Base-by-base conservation (phyloP, 2,329 filamentous ascomycete species). In the Ophiostoma quercus region DNA sequence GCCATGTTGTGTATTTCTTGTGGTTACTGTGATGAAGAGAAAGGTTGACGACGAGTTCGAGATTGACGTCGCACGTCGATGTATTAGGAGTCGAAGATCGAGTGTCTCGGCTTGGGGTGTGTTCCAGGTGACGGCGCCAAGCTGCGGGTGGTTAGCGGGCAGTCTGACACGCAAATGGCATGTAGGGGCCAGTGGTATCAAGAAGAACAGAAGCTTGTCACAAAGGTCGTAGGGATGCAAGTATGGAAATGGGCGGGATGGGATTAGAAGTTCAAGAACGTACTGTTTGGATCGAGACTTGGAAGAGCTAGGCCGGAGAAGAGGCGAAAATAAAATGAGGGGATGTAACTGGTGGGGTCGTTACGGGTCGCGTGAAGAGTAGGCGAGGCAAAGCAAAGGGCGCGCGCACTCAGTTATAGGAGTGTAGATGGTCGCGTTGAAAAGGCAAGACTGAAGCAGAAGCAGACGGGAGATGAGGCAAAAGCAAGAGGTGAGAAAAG, bases 401-500 rank as follows among this genome's bases (percentile, higher is more conserved):
- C 34, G 25, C 54, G 54, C 57, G 14, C 57, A 62, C 6, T 62
- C 25, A 11, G 14, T 25, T 62, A 25, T 32, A 32, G 57, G 12
- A 32, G 11, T 9, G 51, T 16, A 62, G 25, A 62, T 25, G 8
- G 57, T 62, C 57, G 22, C 25, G 57, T 32, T 32, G 14, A 2
- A 32, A 16, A 62, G 57, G 12, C 57, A 32, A 62, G 43, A 62
- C n/a, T 19, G 25, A 32, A 25, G 25, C 57, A 62, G 57, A 62
- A 32, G 25, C 7, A 62, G 25, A 14, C 57, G 16, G 57, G 5
- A 19, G 57, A 62, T 34, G 57, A 66, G 22, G 22, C 34, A 41
- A 25, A 66, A 41, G 63, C 7, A 16, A 39, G 63, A 41, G 63
- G 37, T 25, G 62, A 39, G 62, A 65, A 65, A 65, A 65, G 62